Conservation (phyloP, 768 basidiomycete genomes). For the Rhizopogon vesiculosus region DNA sequence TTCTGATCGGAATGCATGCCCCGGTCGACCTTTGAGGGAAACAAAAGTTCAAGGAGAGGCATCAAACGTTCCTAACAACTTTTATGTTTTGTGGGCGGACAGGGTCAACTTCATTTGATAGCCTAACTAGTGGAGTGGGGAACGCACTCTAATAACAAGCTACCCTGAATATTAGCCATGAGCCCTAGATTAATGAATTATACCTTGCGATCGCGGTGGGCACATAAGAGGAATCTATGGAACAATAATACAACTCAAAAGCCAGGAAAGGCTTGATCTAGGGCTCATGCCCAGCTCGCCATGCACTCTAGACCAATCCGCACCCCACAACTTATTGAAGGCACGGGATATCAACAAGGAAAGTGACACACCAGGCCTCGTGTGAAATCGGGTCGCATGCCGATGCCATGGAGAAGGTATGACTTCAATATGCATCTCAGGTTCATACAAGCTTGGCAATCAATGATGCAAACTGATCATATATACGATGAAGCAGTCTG, state of each 20-base stretch:
- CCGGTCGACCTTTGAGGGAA: not conserved
- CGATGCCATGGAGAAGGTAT: constrained; percentile 11
- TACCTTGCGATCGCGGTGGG: constrained; percentile 5
- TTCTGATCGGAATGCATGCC: constrained; percentile 21
- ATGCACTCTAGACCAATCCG: no score
- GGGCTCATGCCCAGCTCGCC: not conserved
- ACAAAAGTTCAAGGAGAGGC: not conserved
- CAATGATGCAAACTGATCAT: not conserved
- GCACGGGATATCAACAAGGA: constrained; percentile 4
- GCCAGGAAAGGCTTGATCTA: not conserved
- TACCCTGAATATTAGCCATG: not conserved
- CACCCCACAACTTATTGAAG: constrained; percentile 7
- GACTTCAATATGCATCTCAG: constrained; percentile 2
- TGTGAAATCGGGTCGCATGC: constrained; percentile 14
- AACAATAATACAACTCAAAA: not conserved
- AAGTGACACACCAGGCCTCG: constrained; percentile 4
- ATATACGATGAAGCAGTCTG: not conserved
- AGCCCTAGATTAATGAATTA: not conserved
- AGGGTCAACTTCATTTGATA: not conserved
- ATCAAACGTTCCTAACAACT: not conserved
- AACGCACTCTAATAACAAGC: not conserved
- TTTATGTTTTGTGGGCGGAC: not conserved
- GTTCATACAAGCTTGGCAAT: not conserved
- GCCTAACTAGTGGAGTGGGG: not conserved
- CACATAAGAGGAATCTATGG: constrained; percentile 8